A percentile compares a stretch with the other conserved stretches of the same genome.
Evolutionary conservation across 2,329 filamentous ascomycete species (phyloP).

Genomic region (Sporothrix inflata): DNA sequence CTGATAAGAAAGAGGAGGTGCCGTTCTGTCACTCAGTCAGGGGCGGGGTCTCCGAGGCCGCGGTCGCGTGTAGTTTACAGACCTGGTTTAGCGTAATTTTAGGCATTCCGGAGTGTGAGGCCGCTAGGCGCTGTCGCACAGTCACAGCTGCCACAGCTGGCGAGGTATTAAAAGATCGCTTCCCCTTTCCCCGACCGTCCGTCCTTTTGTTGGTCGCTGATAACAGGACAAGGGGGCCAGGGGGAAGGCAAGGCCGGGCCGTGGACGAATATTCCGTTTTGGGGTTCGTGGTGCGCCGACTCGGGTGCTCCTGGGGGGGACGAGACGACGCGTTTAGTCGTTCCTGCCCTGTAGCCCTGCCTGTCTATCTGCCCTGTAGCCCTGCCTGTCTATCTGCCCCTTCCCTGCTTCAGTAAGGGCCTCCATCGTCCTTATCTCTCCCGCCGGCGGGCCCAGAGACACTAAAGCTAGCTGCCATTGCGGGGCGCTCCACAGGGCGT

Average conservation of each 20-base stretch:
- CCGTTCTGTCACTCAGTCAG: background rate
- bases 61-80: conserved; percentile 23
- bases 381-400: background rate
- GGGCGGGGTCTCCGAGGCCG: conserved; percentile 8
- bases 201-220: background rate
- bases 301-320: background rate
- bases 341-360: background rate
- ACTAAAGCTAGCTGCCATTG: background rate
- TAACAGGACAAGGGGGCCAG: background rate
- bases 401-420: background rate
- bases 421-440: conserved; percentile 6
- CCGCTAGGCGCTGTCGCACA: no score
- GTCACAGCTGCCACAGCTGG: no score
- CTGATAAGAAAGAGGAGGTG: conserved; percentile 4
- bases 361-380: background rate
- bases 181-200: background rate
- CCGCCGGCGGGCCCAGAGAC: background rate
- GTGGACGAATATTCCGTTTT: conserved; percentile 21
- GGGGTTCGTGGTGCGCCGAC: background rate
- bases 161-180: background rate
- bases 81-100: conserved; percentile 11
- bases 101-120: background rate
- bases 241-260: background rate
- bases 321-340: background rate
- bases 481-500: conserved; percentile 6